These are phyloP conservation scores for Aspergillus kassunensis DNA, from an alignment of 495 filamentous ascomycete genomes.

Conservation along the genomic window DNA sequence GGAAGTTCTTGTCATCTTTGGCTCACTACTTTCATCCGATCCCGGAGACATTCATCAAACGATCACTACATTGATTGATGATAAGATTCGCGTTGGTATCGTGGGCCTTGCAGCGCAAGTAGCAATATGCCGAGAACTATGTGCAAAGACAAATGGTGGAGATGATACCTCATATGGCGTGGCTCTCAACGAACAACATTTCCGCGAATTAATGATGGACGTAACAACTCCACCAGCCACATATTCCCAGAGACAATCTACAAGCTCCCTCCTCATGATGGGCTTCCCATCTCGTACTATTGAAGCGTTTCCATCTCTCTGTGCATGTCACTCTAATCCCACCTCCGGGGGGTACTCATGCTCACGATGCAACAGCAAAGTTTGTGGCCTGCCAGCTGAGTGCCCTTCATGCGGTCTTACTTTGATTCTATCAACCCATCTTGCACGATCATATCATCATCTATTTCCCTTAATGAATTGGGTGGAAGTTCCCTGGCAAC, in stretches of 20 bases:
- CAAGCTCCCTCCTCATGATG: slow-evolving; percentile 89
- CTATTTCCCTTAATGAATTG: slow-evolving; percentile 89
- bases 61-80: slow-evolving; percentile 66
- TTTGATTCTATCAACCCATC: slow-evolving; percentile 92
- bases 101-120: slow-evolving; percentile 90
- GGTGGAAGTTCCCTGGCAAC: slow-evolving; percentile 81
- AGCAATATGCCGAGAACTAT: slow-evolving; percentile 88
- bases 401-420: slow-evolving; percentile 90
- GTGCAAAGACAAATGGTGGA: slow-evolving; percentile 74
- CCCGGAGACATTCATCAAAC: slow-evolving; percentile 95
- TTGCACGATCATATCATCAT: slow-evolving; percentile 93
- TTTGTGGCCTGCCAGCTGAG: slow-evolving; percentile 86
- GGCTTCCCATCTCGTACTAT: slow-evolving; percentile 94
- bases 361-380: slow-evolving; percentile 82
- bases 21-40: slow-evolving; percentile 83
- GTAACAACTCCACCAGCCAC: slow-evolving; percentile 85
- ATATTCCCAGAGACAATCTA: slow-evolving; percentile 59
- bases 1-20: slow-evolving; percentile 88
- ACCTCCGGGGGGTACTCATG: slow-evolving; percentile 87
- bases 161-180: slow-evolving; percentile 75
- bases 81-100: slow-evolving; percentile 80
- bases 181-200: slow-evolving; percentile 83
- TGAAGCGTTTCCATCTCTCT: slow-evolving; percentile 68
- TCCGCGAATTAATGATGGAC: slow-evolving; percentile 81
- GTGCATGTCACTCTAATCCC: slow-evolving; percentile 85